Evolutionary conservation across 257 asterid genomes (phyloP).

Genomic region (Plantago elongata): DNA sequence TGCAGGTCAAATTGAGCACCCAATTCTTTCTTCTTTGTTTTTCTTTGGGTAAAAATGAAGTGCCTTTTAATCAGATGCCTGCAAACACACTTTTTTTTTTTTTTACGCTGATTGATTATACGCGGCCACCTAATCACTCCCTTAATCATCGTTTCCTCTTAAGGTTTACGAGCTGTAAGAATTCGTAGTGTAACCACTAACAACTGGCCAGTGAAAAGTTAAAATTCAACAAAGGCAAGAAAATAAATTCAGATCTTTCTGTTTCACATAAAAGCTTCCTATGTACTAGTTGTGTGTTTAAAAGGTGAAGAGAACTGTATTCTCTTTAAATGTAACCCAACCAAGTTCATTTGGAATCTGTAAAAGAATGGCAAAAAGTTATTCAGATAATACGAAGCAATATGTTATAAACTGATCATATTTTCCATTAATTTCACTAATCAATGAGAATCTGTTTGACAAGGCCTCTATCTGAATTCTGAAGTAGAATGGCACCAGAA

Average conservation of each 20-base stretch:
- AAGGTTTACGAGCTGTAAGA: too few species aligned
- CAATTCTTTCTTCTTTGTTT: constrained; percentile 1
- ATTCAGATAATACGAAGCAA: not conserved
- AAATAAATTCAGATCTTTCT: too few species aligned
- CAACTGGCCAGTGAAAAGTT: too few species aligned
- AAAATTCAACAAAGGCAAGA: too few species aligned
- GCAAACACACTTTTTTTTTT: not conserved
- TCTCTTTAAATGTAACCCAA: constrained; percentile 1
- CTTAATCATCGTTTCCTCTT: too few species aligned
- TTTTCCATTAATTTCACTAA: constrained; percentile 1
- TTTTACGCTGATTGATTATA: not conserved
- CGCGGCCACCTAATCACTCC: too few species aligned
- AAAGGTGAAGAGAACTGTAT: not conserved
- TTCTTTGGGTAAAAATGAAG: not conserved
- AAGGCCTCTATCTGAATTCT: not conserved
- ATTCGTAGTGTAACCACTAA: too few species aligned
- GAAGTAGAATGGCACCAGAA: too few species aligned
- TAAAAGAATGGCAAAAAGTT: not conserved
- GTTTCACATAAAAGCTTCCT: too few species aligned
- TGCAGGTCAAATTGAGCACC: constrained; percentile 1
- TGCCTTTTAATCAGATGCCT: not conserved
- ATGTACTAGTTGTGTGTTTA: not conserved
- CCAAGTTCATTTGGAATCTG: not conserved
- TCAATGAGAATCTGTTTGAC: not conserved
- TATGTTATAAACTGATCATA: constrained; percentile 1